These are phyloP conservation scores for Astragalus membranaceus DNA, from an alignment of 306 rosid species.

Conservation along the genomic window DNA sequence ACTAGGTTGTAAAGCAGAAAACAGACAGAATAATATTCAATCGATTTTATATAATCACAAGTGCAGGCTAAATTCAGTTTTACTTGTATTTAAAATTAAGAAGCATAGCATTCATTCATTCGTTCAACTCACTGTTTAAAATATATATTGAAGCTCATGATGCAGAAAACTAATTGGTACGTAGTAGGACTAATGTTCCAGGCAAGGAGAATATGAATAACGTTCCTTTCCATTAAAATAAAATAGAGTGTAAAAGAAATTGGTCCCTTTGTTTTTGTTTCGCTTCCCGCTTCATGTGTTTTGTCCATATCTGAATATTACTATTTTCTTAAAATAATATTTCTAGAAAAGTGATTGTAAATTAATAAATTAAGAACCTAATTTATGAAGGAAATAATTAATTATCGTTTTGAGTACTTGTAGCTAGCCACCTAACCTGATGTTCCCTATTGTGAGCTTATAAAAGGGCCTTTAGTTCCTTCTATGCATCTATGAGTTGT, in stretches of 20 bases:
- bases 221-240: conserved; percentile 4
- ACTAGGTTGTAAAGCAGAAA: neutral
- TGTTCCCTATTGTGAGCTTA: conserved; percentile 10
- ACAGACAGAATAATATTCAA: neutral
- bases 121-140: too few species aligned
- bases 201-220: conserved; percentile 54
- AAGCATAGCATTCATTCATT: neutral
- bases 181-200: conserved; percentile 18
- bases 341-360: neutral
- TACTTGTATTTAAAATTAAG: neutral
- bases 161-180: conserved; percentile 27
- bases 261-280: neutral
- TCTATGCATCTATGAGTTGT: conserved; percentile 3
- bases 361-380: neutral
- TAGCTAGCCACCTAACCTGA: neutral
- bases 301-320: neutral
- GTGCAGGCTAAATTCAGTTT: neutral
- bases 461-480: conserved; percentile 36
- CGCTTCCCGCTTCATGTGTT: conserved; percentile 1
- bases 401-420: neutral
- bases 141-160: conserved; percentile 8
- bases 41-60: neutral
- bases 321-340: neutral
- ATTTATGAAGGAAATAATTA: neutral
- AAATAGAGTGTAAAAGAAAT: neutral